Percentiles rank a stretch among this genome's conserved stretches.
phyloP scores from a whole-genome alignment of 1,139 yeast genomes.

The Scheffersomyces quercinus region DNA sequence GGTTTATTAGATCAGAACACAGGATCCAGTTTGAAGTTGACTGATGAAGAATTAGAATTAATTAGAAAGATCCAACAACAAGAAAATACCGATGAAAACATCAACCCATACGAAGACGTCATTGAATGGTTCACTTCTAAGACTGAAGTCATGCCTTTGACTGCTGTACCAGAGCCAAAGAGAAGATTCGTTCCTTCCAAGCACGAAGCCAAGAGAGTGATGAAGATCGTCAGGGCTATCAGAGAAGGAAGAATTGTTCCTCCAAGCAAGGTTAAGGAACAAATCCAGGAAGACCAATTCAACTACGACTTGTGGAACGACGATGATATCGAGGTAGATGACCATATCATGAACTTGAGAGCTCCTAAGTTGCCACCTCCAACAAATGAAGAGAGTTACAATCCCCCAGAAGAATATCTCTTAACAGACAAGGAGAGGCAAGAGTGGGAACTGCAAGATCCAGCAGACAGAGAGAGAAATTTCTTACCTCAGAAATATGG shows the following conservation, averaged over 20 bases:
- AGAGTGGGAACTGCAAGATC: constrained; percentile 71
- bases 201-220: constrained; percentile 92
- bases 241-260: constrained; percentile 94
- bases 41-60: constrained; percentile 87
- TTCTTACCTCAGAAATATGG: constrained; percentile 81
- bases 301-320: constrained; percentile 87
- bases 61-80: constrained; percentile 84
- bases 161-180: constrained; percentile 95
- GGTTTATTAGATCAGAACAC: constrained; percentile 90
- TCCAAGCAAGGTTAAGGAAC: constrained; percentile 57
- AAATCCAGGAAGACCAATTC: constrained; percentile 49
- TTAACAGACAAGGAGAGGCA: constrained; percentile 75
- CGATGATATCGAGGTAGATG: constrained; percentile 52
- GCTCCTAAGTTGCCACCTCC: constrained; percentile 98
- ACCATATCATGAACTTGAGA: constrained; percentile 85
- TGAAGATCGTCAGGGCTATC: constrained; percentile 95
- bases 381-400: constrained; percentile 92
- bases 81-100: constrained; percentile 76
- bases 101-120: constrained; percentile 90
- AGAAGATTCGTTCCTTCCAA: constrained; percentile 95
- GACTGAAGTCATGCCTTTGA: constrained; percentile 86
- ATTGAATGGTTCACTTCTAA: constrained; percentile 94
- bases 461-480: constrained; percentile 75
- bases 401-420: constrained; percentile 95
- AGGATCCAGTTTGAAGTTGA: constrained; percentile 81